Base-by-base conservation (phyloP, 306 rosid genomes). In the Quercus alba region DNA sequence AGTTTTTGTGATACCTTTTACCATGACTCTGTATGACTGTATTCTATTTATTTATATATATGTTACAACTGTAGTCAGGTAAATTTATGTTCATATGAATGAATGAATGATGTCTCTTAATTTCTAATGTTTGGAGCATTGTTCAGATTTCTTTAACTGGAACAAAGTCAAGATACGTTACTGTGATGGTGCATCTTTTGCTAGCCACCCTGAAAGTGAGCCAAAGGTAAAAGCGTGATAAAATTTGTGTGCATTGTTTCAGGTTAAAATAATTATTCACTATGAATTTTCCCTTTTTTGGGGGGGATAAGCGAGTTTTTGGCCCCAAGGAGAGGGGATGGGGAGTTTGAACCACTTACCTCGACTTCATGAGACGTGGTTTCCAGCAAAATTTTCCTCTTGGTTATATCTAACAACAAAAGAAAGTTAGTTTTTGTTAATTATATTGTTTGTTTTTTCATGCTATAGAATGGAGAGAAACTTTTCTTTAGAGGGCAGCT, bases 141-240 rank as follows among this genome's bases (percentile, higher is more conserved):
- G 58, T 80, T 75, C 85, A 95, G 99, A 95, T 76, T 95, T 95
- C 88, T 95, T 84, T 85, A 90, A 90, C 87, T 93, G 99, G 99
- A 95, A 95, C 88, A 95, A 91, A 84, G 95, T 95, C 88, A 91
- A 87, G 88, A 83, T 95, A 76, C 90, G 99, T 64, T 95, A 95
- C 75, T 95, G 99, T 84, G 99, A 95, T 61, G 99, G 98, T 6
- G 97, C 98, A 11, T 95, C 99, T 52, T 88, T 95, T 54, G 88
- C 98, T 72, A 91, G 99, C 76, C 92, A 89, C 82, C 96, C 94
- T 4, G 92, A 86, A 69, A 89, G 81, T 56, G 95, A 95, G 85
- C 73, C 70, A 35, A 87, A 90, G 84, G 91, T 93, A 81, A 52
- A 67, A 73, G 46, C 75, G 38, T 56, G 46, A 70, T 46, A 58